These are phyloP conservation scores for Stachybotrys elegans DNA, from an alignment of 2,329 filamentous ascomycete species.

Conservation along the genomic window DNA sequence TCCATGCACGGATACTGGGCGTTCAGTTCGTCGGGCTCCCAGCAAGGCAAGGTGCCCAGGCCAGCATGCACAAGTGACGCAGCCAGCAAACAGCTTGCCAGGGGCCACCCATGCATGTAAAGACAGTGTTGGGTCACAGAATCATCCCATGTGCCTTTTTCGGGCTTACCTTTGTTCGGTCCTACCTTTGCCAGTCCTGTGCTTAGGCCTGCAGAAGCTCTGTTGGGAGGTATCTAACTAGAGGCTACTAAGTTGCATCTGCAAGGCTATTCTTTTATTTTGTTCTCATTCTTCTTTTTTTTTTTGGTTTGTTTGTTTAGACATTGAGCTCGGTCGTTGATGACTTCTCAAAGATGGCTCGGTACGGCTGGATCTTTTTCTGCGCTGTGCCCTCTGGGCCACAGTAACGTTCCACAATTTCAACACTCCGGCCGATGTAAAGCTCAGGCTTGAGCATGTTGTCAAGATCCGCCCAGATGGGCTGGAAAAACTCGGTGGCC, in stretches of 20 bases:
- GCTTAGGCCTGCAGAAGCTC: no score
- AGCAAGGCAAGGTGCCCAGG: no score
- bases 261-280: neutral
- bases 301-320: neutral
- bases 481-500: constrained; percentile 66
- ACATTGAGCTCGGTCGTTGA: neutral
- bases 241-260: no score
- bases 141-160: neutral
- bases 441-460: constrained; percentile 58
- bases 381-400: constrained; percentile 32
- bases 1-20: no score
- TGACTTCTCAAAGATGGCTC: constrained; percentile 22
- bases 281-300: neutral
- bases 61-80: no score
- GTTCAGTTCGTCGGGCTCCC: no score
- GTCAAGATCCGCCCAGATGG: constrained; percentile 66
- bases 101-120: no score
- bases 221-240: no score
- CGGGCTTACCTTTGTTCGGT: neutral
- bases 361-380: constrained; percentile 32
- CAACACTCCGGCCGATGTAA: constrained; percentile 38
- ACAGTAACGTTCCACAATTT: constrained; percentile 42
- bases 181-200: neutral
- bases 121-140: constrained; percentile 1
- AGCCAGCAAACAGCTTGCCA: no score